Evolutionary conservation across 768 basidiomycete genomes (phyloP), one percentile per base, ranked within the genome.

Genomic region (Rhodotorula paludigena): DNA sequence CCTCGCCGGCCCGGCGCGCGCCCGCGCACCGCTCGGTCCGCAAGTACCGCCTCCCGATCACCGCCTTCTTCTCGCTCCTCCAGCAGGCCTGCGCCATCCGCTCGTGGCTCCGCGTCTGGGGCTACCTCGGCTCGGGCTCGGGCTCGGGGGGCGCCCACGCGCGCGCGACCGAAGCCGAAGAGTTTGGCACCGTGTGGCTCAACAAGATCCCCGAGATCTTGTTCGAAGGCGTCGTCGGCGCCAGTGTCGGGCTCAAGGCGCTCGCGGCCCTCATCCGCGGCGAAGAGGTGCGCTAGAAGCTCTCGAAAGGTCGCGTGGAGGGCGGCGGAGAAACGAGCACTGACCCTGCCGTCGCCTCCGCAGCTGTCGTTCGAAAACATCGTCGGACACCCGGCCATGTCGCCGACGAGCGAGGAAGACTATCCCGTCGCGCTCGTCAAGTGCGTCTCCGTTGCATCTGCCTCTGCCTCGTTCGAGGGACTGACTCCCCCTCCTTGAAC

Each of bases 381-480:
- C 25, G 41, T 71, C 15, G 70, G 70, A 0, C 53, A 55, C 23
- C 57, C 60, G 0, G 47, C 54, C 16, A 25, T 56, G 23, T 28
- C 44, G 39, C 60, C 58, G 7, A 23, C 30, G 28, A 23, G 36
- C 14, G 30, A 53, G 23, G 65, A 71, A 18, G 70, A 71, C 45
- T 71, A 64, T 33, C 58, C 65, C 20, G 55, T 71, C 42, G 70
- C 62, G 1, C 38, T 67, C 8, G 61, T 71, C 66, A 66, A 67
- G 70, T 71, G 23, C 21, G 53, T 30, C 28, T 36, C 32, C 7
- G 21, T n/a, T 23, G 30, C 39, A 28, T 36, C 21, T 25, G 9
- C 38, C 11, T 12, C 21, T n/a, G n/a, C n/a, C 2, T 18, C 28
- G 30, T 23, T 21, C 42, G 48, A 16, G 12, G 30, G 44, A 15